phyloP scores from a whole-genome alignment of 2,329 filamentous ascomycete genomes.

The Fusarium chuoi region DNA sequence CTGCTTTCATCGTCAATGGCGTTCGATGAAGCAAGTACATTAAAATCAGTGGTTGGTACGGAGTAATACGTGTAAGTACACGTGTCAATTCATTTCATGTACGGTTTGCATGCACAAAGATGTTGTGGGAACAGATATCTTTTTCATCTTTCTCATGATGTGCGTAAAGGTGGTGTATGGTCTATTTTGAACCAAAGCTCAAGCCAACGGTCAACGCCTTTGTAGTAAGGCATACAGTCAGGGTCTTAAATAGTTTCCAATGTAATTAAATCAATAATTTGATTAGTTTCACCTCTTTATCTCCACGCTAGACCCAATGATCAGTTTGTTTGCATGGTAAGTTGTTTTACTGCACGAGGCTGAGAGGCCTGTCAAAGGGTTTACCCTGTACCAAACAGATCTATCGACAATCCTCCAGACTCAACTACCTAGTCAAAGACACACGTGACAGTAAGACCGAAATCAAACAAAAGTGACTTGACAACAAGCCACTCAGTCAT shows the following conservation, averaged over 20 bases:
- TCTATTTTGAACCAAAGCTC: neutral
- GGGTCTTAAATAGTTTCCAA: neutral
- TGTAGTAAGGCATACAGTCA: neutral
- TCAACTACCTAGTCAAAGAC: neutral
- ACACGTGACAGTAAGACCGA: too few species aligned
- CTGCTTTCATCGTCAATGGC: neutral
- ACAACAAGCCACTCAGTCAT: too few species aligned
- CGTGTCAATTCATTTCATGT: neutral
- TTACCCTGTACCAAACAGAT: neutral
- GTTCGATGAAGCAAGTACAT: neutral
- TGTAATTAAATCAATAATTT: too few species aligned
- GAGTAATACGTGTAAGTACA: neutral
- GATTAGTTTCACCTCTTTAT: fast-evolving
- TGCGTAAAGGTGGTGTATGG: fast-evolving
- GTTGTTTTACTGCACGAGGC: neutral
- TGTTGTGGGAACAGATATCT: too few species aligned
- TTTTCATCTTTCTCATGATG: neutral
- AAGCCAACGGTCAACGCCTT: fast-evolving
- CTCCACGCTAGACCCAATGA: neutral
- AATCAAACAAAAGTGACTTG: too few species aligned
- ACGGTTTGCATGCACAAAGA: neutral
- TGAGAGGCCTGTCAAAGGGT: neutral
- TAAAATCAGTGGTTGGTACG: neutral
- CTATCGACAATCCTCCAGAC: neutral
- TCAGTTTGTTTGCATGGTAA: neutral